Conservation (phyloP, 768 basidiomycete species). For the Leucosporidium creatinivorum region DNA sequence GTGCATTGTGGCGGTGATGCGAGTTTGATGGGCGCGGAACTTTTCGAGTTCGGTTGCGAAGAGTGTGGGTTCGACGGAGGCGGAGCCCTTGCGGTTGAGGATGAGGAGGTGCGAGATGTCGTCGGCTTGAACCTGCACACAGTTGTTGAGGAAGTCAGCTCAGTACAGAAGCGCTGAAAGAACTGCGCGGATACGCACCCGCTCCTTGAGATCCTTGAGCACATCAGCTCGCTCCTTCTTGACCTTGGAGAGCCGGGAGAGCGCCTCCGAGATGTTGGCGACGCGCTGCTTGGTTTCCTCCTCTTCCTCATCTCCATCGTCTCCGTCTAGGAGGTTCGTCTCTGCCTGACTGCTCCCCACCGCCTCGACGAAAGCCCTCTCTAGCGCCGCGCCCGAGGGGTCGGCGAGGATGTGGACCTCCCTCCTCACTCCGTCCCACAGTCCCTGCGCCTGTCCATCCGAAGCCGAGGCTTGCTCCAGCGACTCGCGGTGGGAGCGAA, state of each 20-base stretch:
- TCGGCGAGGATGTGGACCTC: slow-evolving; percentile 62
- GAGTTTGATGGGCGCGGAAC: slow-evolving; percentile 82
- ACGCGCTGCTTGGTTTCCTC: slow-evolving; percentile 61
- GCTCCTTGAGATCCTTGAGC: slow-evolving; percentile 90
- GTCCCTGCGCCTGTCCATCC: slow-evolving; percentile 61
- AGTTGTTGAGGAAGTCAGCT: not conserved
- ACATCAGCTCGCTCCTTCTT: slow-evolving; percentile 75
- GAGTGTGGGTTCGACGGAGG: slow-evolving; percentile 71
- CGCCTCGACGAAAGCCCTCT: slow-evolving; percentile 46
- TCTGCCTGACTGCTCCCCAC: slow-evolving; percentile 49
- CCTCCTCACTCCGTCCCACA: slow-evolving; percentile 64
- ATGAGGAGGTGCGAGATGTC: slow-evolving; percentile 93
- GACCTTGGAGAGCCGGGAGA: slow-evolving; percentile 73
- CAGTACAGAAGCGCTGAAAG: not conserved
- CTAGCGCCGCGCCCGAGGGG: slow-evolving; percentile 45
- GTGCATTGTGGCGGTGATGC: slow-evolving; percentile 66
- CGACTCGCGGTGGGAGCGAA: slow-evolving; percentile 65
- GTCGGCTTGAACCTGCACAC: slow-evolving; percentile 93
- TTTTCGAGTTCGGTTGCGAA: slow-evolving; percentile 94
- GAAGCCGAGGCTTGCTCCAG: slow-evolving; percentile 70
- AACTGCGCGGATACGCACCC: slow-evolving; percentile 49
- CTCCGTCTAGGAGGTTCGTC: slow-evolving; percentile 63
- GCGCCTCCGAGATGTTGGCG: slow-evolving; percentile 65
- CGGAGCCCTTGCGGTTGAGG: slow-evolving; percentile 70
- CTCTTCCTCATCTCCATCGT: slow-evolving; percentile 58